Evolutionary conservation across 139 green algal species (phyloP), one percentile per base, ranked within the genome.

Genomic region (Astrephomene gubernaculifera): DNA sequence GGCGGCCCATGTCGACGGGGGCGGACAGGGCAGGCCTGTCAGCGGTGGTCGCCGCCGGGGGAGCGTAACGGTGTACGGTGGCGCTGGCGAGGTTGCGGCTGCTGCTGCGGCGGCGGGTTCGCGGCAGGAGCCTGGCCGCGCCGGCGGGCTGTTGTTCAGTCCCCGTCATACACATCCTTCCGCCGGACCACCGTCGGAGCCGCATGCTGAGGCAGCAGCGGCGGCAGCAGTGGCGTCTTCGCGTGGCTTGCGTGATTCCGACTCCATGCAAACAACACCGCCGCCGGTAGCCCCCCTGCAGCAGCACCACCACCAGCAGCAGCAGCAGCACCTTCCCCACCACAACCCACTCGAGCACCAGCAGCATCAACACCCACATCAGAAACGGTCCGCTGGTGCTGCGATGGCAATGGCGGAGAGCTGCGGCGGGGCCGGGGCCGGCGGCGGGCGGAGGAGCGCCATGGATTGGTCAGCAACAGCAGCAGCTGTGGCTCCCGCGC

Each of bases 231-330:
- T 33, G 36, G 22, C 44, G 61, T 60, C 43, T 5, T 36, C n/a
- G n/a, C n/a, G n/a, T 29, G 31, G 3, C 54, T 24, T 21, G 33
- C 36, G 52, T 27, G 57, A 22, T 27, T 35, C 69, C 33, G 85
- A 70, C 54, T 64, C 83, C 5, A 74, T 87, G 75, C 82, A 87
- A 22, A 73, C 61, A 45, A 87, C 36, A n/a, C 78, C 45, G 33
- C 57, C 54, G 61, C 83, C 70, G 33, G 67, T 8, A 9, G 10
- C 14, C 35, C 36, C 45, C 25, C n/a, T 44, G 41, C 43, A 49
- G 52, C 31, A 38, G 19, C 39, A 85, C 31, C 65, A 82, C n/a
- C 71, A 80, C 39, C 67, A 27, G 17, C 41, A 31, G 36, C 64
- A n/a, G 6, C 64, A 43, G 38, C 79, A 82, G 7, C 53, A 41